Percentiles rank a stretch among this genome's conserved stretches.
These are phyloP conservation scores for Scytalidium sp. DNA, from an alignment of 2,329 filamentous ascomycete species.

Conservation along the genomic window DNA sequence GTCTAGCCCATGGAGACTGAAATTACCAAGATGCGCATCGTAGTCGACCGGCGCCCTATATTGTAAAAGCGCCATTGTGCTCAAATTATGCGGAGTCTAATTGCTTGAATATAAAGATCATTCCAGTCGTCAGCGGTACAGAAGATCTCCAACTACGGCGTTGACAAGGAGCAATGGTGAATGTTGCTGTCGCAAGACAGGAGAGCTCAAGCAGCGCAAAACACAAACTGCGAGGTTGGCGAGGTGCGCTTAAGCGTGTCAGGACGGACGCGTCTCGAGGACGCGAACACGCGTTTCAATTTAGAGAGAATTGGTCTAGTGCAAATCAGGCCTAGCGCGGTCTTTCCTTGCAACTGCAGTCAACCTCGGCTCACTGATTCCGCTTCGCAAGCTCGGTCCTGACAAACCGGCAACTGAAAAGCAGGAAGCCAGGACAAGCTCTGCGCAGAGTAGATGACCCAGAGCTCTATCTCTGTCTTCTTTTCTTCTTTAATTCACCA, in stretches of 20 bases:
- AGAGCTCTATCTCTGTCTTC: background rate
- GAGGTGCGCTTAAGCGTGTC: background rate
- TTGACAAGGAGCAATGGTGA: background rate
- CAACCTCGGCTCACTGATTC: background rate
- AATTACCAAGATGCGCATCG: slow-evolving; percentile 75
- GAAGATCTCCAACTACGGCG: too few relatives aligned
- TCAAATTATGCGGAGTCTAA: slow-evolving; percentile 8
- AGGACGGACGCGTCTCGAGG: background rate
- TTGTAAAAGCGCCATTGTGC: slow-evolving; percentile 79
- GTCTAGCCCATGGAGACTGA: slow-evolving; percentile 6
- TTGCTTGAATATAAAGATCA: background rate
- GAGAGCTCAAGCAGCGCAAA: background rate
- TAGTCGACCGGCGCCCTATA: slow-evolving; percentile 82
- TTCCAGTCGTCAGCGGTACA: too few relatives aligned
- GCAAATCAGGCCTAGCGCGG: background rate
- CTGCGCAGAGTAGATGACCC: background rate
- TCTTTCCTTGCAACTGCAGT: background rate
- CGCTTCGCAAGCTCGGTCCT: background rate
- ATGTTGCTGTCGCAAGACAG: background rate
- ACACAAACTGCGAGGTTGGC: background rate
- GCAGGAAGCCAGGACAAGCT: background rate
- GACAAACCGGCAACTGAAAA: background rate
- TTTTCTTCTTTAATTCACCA: slow-evolving; percentile 7
- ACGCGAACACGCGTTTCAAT: background rate
- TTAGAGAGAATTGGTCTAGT: background rate